phyloP scores from a whole-genome alignment of 176 grass and related monocot species.

The Panicum miliaceum region DNA sequence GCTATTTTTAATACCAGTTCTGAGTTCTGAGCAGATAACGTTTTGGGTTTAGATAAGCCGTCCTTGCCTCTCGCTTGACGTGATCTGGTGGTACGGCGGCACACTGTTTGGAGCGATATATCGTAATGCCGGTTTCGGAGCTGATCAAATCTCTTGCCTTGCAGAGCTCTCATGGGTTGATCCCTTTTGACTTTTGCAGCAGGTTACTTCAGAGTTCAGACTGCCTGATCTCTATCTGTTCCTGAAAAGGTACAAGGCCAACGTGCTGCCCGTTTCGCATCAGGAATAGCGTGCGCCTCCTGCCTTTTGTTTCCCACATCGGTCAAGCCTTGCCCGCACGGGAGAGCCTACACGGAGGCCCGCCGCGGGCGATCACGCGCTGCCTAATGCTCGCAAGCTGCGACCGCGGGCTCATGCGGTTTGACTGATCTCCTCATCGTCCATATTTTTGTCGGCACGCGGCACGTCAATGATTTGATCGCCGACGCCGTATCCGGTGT shows the following conservation, averaged over 20 bases:
- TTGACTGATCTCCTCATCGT: background rate
- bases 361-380: background rate
- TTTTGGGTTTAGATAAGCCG: slow-evolving; percentile 30
- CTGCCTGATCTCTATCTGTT: background rate
- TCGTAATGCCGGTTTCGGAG: background rate
- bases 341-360: background rate
- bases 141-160: background rate
- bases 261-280: background rate
- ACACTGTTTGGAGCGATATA: background rate
- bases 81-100: background rate
- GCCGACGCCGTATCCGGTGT: background rate
- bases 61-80: slow-evolving; percentile 16
- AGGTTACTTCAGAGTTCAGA: slow-evolving; percentile 9
- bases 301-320: background rate
- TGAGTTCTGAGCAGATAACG: slow-evolving; percentile 12
- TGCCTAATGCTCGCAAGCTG: slow-evolving; percentile 11
- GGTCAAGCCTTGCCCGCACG: background rate
- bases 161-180: slow-evolving; percentile 5
- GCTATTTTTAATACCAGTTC: slow-evolving; percentile 28
- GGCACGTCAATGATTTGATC: slow-evolving; percentile 21
- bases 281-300: background rate
- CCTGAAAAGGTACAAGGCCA: background rate
- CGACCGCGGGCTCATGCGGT: background rate
- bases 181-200: slow-evolving; percentile 21
- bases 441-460: slow-evolving; percentile 5